Conservation (phyloP, 768 basidiomycete species). For the Tubosaeta sp. region DNA sequence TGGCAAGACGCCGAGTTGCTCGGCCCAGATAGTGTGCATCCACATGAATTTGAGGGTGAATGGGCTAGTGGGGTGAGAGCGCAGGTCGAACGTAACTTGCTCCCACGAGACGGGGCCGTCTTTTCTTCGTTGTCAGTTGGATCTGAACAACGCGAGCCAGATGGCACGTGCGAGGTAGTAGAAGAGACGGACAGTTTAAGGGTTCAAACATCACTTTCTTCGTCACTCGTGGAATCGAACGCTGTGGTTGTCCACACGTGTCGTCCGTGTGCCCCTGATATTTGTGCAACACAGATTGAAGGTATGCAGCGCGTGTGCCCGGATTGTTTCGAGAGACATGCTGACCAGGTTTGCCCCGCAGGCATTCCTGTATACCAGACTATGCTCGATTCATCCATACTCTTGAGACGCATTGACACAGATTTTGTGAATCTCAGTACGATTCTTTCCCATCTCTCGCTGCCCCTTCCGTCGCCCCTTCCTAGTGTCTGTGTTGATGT, state of each 20-base stretch:
- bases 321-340: neutral
- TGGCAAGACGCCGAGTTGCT: constrained; percentile 45
- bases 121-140: neutral
- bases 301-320: constrained; percentile 38
- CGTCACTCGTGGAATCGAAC: constrained; percentile 16
- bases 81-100: constrained; percentile 9
- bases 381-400: constrained; percentile 47
- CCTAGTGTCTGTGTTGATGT: constrained; percentile 49
- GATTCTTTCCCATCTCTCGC: constrained; percentile 39
- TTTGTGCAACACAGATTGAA: constrained; percentile 67
- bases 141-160: constrained; percentile 2
- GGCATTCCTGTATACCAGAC: constrained; percentile 76
- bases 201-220: neutral
- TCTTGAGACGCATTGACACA: constrained; percentile 73
- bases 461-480: constrained; percentile 27
- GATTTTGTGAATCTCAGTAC: constrained; percentile 70
- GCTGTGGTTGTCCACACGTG: constrained; percentile 60
- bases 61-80: constrained; percentile 24
- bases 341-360: constrained; percentile 26
- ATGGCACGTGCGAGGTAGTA: neutral
- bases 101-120: constrained; percentile 2
- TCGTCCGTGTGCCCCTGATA: constrained; percentile 55
- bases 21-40: constrained; percentile 42
- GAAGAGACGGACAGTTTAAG: constrained; percentile 5
- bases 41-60: constrained; percentile 39